Conservation (phyloP, 768 basidiomycete genomes). For the Ramaria sp. region DNA sequence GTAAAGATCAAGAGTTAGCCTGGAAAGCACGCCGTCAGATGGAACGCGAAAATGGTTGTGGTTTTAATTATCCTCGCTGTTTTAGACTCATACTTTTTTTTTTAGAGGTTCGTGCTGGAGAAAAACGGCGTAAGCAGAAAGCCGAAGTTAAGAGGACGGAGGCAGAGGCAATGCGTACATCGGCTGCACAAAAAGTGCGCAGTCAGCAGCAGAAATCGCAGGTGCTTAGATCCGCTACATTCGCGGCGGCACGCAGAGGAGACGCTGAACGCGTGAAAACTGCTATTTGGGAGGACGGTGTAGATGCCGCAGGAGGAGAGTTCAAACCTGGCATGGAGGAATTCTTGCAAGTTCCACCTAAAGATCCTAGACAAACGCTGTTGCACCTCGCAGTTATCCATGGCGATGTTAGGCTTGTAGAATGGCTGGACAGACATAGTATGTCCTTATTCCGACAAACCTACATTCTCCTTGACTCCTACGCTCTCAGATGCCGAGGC, state of each 20-base stretch:
- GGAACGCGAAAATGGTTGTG: constrained; percentile 41
- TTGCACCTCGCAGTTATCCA: constrained; percentile 52
- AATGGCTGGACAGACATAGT: constrained; percentile 70
- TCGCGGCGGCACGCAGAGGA: constrained; percentile 51
- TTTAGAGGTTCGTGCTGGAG: constrained; percentile 41
- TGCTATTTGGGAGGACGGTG: constrained; percentile 55
- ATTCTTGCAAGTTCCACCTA: constrained; percentile 33
- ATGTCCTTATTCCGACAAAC: constrained; percentile 17
- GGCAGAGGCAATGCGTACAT: constrained; percentile 36
- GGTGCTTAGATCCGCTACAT: constrained; percentile 45
- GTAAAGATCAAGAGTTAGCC: constrained; percentile 33
- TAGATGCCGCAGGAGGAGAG: constrained; percentile 67
- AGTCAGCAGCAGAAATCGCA: constrained; percentile 41
- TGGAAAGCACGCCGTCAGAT: constrained; percentile 16
- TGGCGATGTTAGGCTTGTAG: constrained; percentile 45
- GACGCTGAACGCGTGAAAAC: constrained; percentile 45
- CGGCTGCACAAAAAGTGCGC: constrained; percentile 38
- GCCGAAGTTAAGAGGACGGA: constrained; percentile 44
- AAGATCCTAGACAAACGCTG: constrained; percentile 56
- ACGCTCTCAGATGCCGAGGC: constrained; percentile 48
- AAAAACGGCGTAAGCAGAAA: constrained; percentile 46
- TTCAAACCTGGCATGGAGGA: constrained; percentile 42
- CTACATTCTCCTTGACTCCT: constrained; percentile 8
- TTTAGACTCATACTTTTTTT: constrained; percentile 4
- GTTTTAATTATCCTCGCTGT: constrained; percentile 5